phyloP scores from a whole-genome alignment of 2,329 filamentous ascomycete species.

The Alternaria alternata region DNA sequence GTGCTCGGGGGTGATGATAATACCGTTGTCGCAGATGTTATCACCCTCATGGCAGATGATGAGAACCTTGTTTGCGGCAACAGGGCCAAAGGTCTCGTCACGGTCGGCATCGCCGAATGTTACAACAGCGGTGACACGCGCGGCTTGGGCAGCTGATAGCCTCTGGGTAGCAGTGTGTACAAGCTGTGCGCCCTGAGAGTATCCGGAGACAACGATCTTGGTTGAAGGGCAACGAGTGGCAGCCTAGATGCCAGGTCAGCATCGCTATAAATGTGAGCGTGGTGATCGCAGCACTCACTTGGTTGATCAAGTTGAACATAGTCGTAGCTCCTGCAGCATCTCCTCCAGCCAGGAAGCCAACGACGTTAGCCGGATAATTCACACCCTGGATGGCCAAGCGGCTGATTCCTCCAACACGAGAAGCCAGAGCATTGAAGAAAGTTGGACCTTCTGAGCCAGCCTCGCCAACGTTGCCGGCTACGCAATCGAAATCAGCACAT shows the following conservation, averaged over 20 bases:
- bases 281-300: conserved; percentile 36
- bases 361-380: conserved; percentile 57
- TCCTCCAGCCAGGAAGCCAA: conserved; percentile 58
- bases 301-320: conserved; percentile 52
- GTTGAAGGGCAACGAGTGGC: conserved; percentile 36
- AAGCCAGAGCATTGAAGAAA: conserved; percentile 58
- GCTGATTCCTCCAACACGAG: conserved; percentile 50
- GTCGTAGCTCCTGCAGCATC: conserved; percentile 54
- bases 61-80: conserved; percentile 40
- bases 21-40: conserved; percentile 44
- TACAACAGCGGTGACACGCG: conserved; percentile 40
- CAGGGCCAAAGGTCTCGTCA: conserved; percentile 39
- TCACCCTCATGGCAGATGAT: conserved; percentile 50
- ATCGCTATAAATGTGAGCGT: not conserved
- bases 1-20: conserved; percentile 35
- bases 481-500: not conserved
- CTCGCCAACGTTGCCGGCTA: conserved; percentile 59
- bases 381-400: conserved; percentile 64
- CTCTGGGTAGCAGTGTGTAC: conserved; percentile 56
- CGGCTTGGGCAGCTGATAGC: conserved; percentile 30
- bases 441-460: conserved; percentile 56
- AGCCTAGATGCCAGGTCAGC: conserved; percentile 19
- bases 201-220: conserved; percentile 42
- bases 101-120: conserved; percentile 51
- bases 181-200: conserved; percentile 51